Conservation (phyloP, 2,329 filamentous ascomycete species). For the Ustulina deusta region DNA sequence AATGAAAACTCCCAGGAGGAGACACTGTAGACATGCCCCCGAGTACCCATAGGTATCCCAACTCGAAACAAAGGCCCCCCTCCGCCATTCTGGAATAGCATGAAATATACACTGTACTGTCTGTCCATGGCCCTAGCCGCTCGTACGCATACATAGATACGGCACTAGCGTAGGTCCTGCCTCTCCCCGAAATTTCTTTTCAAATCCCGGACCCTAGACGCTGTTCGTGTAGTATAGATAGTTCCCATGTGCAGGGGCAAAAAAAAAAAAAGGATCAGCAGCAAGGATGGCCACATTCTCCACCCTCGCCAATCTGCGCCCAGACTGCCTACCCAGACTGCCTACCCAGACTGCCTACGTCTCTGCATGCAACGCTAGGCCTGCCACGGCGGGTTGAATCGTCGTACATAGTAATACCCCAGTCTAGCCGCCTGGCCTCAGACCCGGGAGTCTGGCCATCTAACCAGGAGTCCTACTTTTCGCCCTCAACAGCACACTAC, state of each 20-base stretch:
- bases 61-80: neutral
- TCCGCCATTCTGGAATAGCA: constrained; percentile 4
- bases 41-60: neutral
- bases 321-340: neutral
- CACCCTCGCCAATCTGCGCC: neutral
- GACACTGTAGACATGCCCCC: neutral
- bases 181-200: neutral
- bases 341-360: neutral
- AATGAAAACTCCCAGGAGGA: too few species aligned
- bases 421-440: neutral
- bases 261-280: neutral
- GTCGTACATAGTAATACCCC: neutral
- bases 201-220: constrained; percentile 1
- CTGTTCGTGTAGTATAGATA: too few species aligned
- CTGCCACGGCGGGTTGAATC: too few species aligned
- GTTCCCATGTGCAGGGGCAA: neutral
- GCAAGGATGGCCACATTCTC: neutral
- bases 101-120: neutral
- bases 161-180: neutral
- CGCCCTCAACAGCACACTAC: neutral
- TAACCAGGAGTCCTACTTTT: neutral
- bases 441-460: neutral
- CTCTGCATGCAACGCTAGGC: neutral
- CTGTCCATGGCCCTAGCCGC: neutral
- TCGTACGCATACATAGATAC: neutral